Percentiles rank a stretch among this genome's conserved stretches.
These are phyloP conservation scores for Fusarium denticulatum DNA, from an alignment of 2,329 filamentous ascomycete genomes.

Conservation along the genomic window DNA sequence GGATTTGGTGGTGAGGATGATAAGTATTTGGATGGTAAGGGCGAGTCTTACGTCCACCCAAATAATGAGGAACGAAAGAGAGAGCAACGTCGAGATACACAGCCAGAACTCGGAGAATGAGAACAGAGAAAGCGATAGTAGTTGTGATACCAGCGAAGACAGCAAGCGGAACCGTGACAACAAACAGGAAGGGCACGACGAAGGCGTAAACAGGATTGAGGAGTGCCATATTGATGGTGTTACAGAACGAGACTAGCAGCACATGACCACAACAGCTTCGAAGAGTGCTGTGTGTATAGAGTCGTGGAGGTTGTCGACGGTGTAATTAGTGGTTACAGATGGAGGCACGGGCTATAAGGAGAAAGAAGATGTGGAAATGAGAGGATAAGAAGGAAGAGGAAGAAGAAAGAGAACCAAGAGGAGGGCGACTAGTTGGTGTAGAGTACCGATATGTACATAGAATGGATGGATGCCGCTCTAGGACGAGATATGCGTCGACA, in stretches of 20 bases:
- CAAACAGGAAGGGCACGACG: constrained; percentile 68
- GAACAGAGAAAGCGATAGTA: constrained; percentile 67
- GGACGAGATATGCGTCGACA: constrained; percentile 13
- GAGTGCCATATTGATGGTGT: constrained; percentile 56
- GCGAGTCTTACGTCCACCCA: constrained; percentile 54
- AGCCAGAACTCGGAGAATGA: constrained; percentile 68
- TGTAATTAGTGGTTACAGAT: constrained; percentile 4
- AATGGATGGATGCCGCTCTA: constrained; percentile 11
- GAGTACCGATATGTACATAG: constrained; percentile 12
- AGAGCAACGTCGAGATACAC: constrained; percentile 72
- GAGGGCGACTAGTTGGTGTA: constrained; percentile 10
- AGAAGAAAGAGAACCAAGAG: background rate
- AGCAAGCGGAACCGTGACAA: constrained; percentile 71
- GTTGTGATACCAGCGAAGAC: constrained; percentile 72
- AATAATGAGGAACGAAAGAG: constrained; percentile 65
- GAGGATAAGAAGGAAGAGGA: background rate
- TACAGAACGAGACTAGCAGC: constrained; percentile 28
- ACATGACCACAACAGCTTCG: constrained; percentile 31
- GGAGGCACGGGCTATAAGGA: background rate
- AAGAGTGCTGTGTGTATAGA: background rate
- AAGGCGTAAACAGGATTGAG: constrained; percentile 66
- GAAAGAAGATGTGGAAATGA: background rate
- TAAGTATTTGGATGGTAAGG: constrained; percentile 38
- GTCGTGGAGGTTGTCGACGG: constrained; percentile 8
- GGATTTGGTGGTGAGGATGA: constrained; percentile 23